phyloP scores from a whole-genome alignment of 2,329 filamentous ascomycete genomes.

The Colletotrichum simmondsii region DNA sequence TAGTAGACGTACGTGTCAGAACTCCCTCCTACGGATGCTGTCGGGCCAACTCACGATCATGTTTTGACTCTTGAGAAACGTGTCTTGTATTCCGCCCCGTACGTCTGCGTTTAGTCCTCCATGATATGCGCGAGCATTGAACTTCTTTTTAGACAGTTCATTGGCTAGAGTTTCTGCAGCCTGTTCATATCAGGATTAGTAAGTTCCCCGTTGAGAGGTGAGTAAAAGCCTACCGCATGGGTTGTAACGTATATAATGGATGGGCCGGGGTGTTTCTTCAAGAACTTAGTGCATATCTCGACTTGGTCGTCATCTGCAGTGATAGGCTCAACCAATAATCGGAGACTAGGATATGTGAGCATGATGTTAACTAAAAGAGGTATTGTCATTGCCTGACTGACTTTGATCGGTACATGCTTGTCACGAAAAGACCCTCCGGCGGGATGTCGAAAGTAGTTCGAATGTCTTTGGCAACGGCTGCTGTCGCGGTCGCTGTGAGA shows the following conservation, averaged over 20 bases:
- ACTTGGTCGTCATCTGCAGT: slow-evolving; percentile 48
- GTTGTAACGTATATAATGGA: slow-evolving; percentile 71
- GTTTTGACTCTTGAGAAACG: slow-evolving; percentile 59
- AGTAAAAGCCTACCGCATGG: slow-evolving; percentile 51
- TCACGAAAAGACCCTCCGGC: slow-evolving; percentile 63
- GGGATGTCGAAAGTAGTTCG: slow-evolving; percentile 63
- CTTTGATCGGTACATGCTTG: slow-evolving; percentile 69
- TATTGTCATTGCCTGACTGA: slow-evolving; percentile 27
- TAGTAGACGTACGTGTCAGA: background rate
- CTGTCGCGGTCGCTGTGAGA: slow-evolving; percentile 69
- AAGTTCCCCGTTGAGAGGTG: background rate
- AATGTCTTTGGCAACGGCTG: slow-evolving; percentile 65
- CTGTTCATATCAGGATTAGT: slow-evolving; percentile 39
- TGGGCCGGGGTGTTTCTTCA: slow-evolving; percentile 61
- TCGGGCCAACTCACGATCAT: slow-evolving; percentile 41
- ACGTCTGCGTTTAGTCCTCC: slow-evolving; percentile 58
- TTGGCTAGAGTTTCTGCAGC: slow-evolving; percentile 57
- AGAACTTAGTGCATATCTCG: slow-evolving; percentile 57
- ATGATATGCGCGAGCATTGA: slow-evolving; percentile 59
- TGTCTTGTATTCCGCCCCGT: slow-evolving; percentile 60
- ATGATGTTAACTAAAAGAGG: fast-evolving
- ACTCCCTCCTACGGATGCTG: fast-evolving
- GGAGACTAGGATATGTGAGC: slow-evolving; percentile 47
- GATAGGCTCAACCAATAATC: slow-evolving; percentile 61
- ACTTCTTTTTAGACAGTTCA: slow-evolving; percentile 47